Evolutionary conservation across 2,329 filamentous ascomycete species (phyloP).

Genomic region (Calcarisporium arbuscula): DNA sequence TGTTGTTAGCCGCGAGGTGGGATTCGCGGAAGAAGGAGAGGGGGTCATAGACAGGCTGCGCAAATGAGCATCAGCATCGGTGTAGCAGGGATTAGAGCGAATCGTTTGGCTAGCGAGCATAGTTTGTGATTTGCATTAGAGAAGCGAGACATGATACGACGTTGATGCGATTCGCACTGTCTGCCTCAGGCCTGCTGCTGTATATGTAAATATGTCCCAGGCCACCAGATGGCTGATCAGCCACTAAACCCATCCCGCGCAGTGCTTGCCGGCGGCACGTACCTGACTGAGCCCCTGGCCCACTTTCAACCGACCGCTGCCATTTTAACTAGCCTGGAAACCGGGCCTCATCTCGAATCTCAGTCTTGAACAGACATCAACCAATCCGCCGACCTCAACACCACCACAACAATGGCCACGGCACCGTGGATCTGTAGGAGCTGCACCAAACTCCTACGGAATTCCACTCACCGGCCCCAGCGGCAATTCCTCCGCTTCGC

Average conservation of each 20-base stretch:
- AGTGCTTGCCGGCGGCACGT: too few species aligned
- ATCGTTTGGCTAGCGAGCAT: too few species aligned
- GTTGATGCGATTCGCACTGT: too few species aligned
- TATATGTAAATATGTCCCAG: too few species aligned
- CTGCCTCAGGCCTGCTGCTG: too few species aligned
- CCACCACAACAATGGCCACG: slow-evolving; percentile 21
- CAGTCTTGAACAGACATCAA: background rate
- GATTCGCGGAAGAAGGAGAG: slow-evolving; percentile 16
- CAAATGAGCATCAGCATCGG: too few species aligned
- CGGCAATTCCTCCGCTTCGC: slow-evolving; percentile 24
- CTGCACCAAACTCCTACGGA: slow-evolving; percentile 24
- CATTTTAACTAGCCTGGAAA: background rate
- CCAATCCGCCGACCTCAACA: slow-evolving; percentile 12
- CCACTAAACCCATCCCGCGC: too few species aligned
- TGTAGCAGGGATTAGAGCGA: too few species aligned
- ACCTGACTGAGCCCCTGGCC: too few species aligned
- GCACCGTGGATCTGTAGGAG: slow-evolving; percentile 30
- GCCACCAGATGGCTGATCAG: too few species aligned
- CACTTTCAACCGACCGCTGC: background rate
- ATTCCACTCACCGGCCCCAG: slow-evolving; percentile 12
- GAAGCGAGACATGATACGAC: too few species aligned
- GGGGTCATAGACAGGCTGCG: background rate
- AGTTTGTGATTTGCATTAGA: too few species aligned
- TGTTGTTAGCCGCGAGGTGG: slow-evolving; percentile 34
- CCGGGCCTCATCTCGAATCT: background rate